Evolutionary conservation across 306 rosid genomes (phyloP), one percentile per base, ranked within the genome.

Genomic region (Astragalus glycyphyllos): DNA sequence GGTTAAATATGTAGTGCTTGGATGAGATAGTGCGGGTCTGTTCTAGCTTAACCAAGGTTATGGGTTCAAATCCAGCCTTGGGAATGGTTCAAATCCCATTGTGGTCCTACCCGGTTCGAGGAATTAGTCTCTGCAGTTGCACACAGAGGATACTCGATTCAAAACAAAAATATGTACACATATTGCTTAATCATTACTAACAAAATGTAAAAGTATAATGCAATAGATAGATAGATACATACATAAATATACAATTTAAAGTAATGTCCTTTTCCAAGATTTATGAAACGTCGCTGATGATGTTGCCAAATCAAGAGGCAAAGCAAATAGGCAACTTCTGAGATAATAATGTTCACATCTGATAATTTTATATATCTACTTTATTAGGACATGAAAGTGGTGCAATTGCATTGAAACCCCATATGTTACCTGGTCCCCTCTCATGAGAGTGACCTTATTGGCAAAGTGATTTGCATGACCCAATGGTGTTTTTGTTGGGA

Each of bases 241-340:
- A 14, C 26, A 15, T 14, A 56, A 8, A 38, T 32, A 75, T 20
- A 31, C 41, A 60, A 57, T 63, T 41, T 58, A 20, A 85, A 76
- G 82, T 41, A 8, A 26, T 38, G 79, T 75, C 73, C 11, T 72
- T 49, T 72, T 77, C 70, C 12, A 50, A 67, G 79, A 79, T 75
- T 72, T 75, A 83, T 83, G 90, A 84, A 71, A 84, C 77, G 85
- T 89, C 90, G 81, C 86, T 68, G 38, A 67, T 61, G 87, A 89
- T 72, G 96, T 74, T 74, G 81, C 89, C 86, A 83, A 60, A 79
- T 84, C 80, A 82, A 65, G 82, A 63, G 82, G 86, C 73, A 85
- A 81, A 78, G 76, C 75, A 69, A 73, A 67, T 26, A 59, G 69
- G 69, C 63, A 78, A 80, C 67, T 35, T 17, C 66, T 74, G 45